Evolutionary conservation across 2,329 filamentous ascomycete species (phyloP), one percentile per base, ranked within the genome.

Genomic region (Biscogniauxia sp.): DNA sequence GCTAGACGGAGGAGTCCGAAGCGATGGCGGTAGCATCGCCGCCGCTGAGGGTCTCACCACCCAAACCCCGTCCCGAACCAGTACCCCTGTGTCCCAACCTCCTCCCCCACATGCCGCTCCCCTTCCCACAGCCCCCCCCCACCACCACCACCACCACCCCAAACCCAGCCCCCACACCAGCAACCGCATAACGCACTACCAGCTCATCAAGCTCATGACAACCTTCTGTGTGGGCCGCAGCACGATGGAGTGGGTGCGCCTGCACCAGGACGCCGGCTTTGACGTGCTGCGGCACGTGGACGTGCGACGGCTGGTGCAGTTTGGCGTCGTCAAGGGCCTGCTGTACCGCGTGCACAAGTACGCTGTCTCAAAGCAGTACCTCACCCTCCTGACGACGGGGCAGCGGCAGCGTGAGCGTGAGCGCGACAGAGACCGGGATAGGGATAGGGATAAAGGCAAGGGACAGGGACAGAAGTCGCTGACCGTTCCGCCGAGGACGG

Each of bases 341-440:
- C 78, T 99, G 23, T 97, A 97, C 75, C 87, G 95, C 37, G 89
- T 97, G 50, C 92, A 98, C 78, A 96, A 95, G 74, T 96, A 96
- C 73, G 90, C 92, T 26, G 85, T 96, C 1, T 87, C 84, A 3
- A 86, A 86, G 70, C 83, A 86, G 72, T 85, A 87, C 67, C 75
- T 89, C 20, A 79, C 82, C 7, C 77, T 78, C 2, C 72, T 87
- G 58, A 85, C 84, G 1, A 82, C 82, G 49, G 84, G 84, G 1
- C 78, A 83, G 69, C 80, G 79, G 49, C 71, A 75, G 23, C 76
- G 79, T 9, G 0, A 60, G 53, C 55, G 53, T 13, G 13, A 70
- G 66, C 60, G 53, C 11, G 32, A 53, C n/a, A 69, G 23, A 56
- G 73, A 59, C 66, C 61, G 23, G 67, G 64, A 8, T 13, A 32